Base-by-base conservation (phyloP, 108 stramenopile genomes). In the Nitzschia palea region DNA sequence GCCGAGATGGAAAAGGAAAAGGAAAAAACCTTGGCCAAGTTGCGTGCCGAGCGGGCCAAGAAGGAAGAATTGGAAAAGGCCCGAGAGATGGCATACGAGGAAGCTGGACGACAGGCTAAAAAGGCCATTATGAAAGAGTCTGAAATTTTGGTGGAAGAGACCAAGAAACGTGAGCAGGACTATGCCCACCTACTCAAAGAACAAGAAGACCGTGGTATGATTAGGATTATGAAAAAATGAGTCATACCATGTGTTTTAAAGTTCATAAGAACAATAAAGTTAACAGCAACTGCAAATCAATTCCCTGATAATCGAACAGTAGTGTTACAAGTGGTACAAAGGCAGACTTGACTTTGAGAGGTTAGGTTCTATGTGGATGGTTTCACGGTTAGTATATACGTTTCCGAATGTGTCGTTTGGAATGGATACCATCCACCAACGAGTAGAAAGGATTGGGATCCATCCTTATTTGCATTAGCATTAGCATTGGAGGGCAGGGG, bases 371-470 rank as follows among this genome's bases (percentile, higher is more conserved):
- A n/a, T n/a, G n/a, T n/a, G n/a, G n/a, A n/a, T n/a, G n/a, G n/a
- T n/a, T n/a, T n/a, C n/a, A n/a, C n/a, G n/a, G n/a, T 71, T 32
- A 71, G 42, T 17, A 85, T 67, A 62, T 75, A 86, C 17, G 61
- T 56, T 71, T 89, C 88, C 55, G 70, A 63, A 44, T 61, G 86
- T 0, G 88, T 89, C 18, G 63, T 80, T 0, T 57, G 59, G 62
- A 89, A 89, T 23, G 88, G 88, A 55, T 73, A 66, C 89, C 89
- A 90, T 20, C 89, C 89, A 43, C 89, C 89, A 27, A 76, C 73
- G 18, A 90, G 62, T 40, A 90, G 63, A 62, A 78, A 86, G 30
- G 58, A 71, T 31, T 51, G 53, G 18, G 52, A 8, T n/a, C 44
- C 44, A 5, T 42, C 62, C 2, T 65, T 51, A 2, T 64, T 54